Base-by-base conservation (phyloP, 805 yeast genomes). In the Metschnikowia drakensbergensis region DNA sequence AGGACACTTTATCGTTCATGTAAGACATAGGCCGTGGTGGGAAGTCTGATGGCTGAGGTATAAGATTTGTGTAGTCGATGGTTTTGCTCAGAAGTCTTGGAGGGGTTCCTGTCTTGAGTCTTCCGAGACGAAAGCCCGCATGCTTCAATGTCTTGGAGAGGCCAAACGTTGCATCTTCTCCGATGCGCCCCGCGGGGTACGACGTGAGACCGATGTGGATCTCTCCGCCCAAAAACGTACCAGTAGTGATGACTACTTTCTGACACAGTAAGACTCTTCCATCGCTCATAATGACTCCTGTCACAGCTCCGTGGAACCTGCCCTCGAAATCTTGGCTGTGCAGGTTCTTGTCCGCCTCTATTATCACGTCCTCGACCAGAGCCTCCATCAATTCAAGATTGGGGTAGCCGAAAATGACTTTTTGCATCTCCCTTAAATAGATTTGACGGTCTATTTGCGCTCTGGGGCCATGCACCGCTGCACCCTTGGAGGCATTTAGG, bases 401-500 rank as follows among this genome's bases (percentile, higher is more conserved):
- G 7, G 73, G 69, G 62, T 84, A 84, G 52, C 68, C 64, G 36
- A 67, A 62, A 23, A 94, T 71, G 48, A 74, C 83, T 3, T 66
- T 58, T 61, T 88, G 96, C 97, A 94, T 90, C 59, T 87, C 90
- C 11, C 64, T 60, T 57, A 85, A 69, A 63, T 94, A 94, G 1
- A 92, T 75, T 39, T 80, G 71, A 54, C 99, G 73, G 65, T 94
- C 99, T 29, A 94, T 92, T 68, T 94, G 99, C 0, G 97, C 97
- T 51, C 99, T 70, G 6, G 97, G 97, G 0, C 99, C 98, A 88
- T 97, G 96, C 1, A 92, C 98, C 0, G 99, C 99, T 0, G 96
- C 87, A 2, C 99, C 99, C 54, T 89, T 80, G 1, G 96, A 85
- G 40, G 84, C 75, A 64, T 94, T 94, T 53, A 94, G 72, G 52